Evolutionary conservation across 2,329 filamentous ascomycete species (phyloP).

Genomic region (Beauveria sp.): DNA sequence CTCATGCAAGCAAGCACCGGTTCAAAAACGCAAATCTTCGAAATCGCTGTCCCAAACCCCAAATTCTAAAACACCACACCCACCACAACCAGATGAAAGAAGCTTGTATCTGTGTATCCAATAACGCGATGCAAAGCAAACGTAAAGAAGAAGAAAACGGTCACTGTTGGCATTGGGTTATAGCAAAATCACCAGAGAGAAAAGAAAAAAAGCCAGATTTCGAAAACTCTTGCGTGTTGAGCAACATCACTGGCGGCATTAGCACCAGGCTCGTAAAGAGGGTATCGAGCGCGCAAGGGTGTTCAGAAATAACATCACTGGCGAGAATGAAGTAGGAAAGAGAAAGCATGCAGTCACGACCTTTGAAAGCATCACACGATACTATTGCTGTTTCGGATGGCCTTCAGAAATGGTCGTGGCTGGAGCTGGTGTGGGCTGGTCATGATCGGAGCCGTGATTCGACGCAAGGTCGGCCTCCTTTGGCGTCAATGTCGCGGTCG

Average conservation of each 20-base stretch:
- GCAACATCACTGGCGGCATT: constrained; percentile 10
- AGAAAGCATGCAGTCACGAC: not conserved
- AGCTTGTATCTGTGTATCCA: constrained; percentile 1
- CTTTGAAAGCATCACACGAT: not conserved
- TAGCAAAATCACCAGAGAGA: not conserved
- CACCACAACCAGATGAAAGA: not conserved
- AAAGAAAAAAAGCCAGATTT: constrained; percentile 9
- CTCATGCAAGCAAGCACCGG: not conserved
- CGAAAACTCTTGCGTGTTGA: constrained; percentile 7
- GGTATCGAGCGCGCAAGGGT: constrained; percentile 11
- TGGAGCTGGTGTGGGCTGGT: not conserved
- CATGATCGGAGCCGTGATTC: constrained; percentile 6
- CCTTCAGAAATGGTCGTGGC: not conserved
- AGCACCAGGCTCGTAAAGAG: constrained; percentile 2
- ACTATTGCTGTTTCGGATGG: not conserved
- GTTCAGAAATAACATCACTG: constrained; percentile 12
- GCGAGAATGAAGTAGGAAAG: not conserved
- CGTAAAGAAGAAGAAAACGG: not conserved
- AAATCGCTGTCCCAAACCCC: not conserved
- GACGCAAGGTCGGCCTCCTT: constrained; percentile 9
- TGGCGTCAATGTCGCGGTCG: not conserved
- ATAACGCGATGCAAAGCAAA: not conserved
- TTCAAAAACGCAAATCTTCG: not conserved
- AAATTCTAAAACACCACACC: no score
- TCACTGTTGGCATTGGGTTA: not conserved